Percentiles rank a stretch among this genome's conserved stretches.
Evolutionary conservation across 345 rosid species (phyloP).

Genomic region (Gossypium ekmanianum): DNA sequence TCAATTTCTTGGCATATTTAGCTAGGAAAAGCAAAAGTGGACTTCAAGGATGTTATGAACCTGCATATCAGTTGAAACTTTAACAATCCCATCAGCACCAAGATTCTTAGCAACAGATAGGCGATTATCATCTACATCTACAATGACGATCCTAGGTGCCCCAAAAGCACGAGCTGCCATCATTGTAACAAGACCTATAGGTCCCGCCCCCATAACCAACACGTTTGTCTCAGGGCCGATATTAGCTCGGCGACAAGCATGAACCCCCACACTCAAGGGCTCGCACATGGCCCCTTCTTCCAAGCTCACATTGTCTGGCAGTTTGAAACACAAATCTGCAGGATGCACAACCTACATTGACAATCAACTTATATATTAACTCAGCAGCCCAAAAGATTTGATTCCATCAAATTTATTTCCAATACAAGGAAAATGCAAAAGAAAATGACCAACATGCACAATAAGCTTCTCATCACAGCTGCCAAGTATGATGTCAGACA

Average conservation of each 20-base stretch:
- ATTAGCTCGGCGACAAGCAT: constrained; percentile 85
- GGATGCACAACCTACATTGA: constrained; percentile 78
- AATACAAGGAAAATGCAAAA: background rate
- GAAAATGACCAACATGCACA: constrained; percentile 2
- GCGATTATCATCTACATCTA: constrained; percentile 71
- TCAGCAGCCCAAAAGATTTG: constrained; percentile 8
- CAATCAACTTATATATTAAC: background rate
- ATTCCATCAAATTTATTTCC: constrained; percentile 7
- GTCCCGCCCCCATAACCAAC: constrained; percentile 83
- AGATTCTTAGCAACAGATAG: constrained; percentile 70
- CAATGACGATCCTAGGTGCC: constrained; percentile 69
- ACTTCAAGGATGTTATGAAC: constrained; percentile 28
- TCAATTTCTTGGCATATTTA: background rate
- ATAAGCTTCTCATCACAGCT: background rate
- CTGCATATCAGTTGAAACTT: constrained; percentile 61
- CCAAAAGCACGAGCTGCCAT: constrained; percentile 90
- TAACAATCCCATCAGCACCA: constrained; percentile 60
- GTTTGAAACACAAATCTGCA: constrained; percentile 77
- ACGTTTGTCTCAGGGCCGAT: constrained; percentile 70
- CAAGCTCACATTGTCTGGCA: constrained; percentile 83
- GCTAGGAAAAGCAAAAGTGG: background rate
- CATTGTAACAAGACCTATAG: constrained; percentile 88
- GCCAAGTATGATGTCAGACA: background rate
- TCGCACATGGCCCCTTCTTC: constrained; percentile 99
- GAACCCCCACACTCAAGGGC: constrained; percentile 88